Percentiles rank a stretch among this genome's conserved stretches.
Evolutionary conservation across 164 flowering plant genomes (phyloP).

Genomic region (grape (Vitis vinifera)): DNA sequence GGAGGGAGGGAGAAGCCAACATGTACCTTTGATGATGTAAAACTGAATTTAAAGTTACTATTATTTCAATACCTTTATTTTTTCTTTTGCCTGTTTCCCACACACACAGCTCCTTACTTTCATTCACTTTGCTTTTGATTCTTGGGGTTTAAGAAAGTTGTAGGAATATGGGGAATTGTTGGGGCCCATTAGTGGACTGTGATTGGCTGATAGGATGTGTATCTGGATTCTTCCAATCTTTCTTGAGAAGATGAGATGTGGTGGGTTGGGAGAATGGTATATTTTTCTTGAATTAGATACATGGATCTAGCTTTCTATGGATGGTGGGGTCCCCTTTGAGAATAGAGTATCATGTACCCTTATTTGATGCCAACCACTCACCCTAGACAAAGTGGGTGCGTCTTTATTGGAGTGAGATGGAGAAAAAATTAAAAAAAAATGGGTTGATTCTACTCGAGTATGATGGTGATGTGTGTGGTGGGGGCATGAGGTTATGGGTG

Average conservation of each 20-base stretch:
- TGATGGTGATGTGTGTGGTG: no score
- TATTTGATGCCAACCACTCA: constrained; percentile 2
- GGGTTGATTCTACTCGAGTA: no score
- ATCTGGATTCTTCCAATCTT: constrained; percentile 5
- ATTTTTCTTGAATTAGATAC: not conserved
- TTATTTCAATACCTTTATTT: constrained; percentile 12
- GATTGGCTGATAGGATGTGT: no score
- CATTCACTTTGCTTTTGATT: not conserved
- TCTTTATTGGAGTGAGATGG: not conserved
- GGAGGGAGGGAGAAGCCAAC: not conserved
- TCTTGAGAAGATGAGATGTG: constrained; percentile 5
- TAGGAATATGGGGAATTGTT: not conserved
- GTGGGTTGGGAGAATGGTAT: not conserved
- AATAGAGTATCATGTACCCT: not conserved
- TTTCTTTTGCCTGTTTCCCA: not conserved
- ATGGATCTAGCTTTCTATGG: not conserved
- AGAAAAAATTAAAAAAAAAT: not conserved
- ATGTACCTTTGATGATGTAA: constrained; percentile 15
- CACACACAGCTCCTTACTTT: not conserved
- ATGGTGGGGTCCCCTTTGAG: not conserved
- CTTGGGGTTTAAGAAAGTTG: not conserved
- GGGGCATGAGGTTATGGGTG: no score
- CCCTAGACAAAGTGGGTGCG: not conserved
- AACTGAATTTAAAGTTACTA: constrained; percentile 15
- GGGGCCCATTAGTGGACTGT: not conserved